A percentile compares a stretch with the other conserved stretches of the same genome.
Conservation (phyloP, 495 filamentous ascomycete genomes). For the Entonaema liquescens region DNA sequence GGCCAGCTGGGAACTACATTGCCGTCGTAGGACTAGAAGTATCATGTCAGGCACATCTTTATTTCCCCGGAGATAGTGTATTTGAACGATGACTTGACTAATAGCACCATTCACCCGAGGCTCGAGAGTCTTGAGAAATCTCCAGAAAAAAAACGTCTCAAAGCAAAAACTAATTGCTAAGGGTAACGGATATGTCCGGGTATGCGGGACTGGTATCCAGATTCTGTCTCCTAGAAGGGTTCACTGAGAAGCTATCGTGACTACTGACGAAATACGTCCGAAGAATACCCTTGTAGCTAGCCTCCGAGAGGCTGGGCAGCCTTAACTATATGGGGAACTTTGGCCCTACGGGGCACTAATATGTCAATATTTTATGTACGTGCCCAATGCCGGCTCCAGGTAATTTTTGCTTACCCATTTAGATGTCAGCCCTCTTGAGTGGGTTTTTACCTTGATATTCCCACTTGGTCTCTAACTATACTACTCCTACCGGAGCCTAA, state of each 20-base stretch:
- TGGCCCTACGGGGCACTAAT: constrained; percentile 1
- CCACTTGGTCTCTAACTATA: constrained; percentile 19
- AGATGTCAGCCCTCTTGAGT: constrained; percentile 7
- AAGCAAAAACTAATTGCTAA: constrained; percentile 1
- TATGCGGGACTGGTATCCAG: constrained; percentile 1
- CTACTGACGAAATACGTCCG: constrained; percentile 13
- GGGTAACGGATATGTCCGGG: constrained; percentile 10
- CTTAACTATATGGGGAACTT: constrained; percentile 9
- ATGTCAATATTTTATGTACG: constrained; percentile 17
- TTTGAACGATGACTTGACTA: background rate
- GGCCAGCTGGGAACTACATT: constrained; percentile 7
- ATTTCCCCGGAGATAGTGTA: background rate
- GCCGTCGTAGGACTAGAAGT: constrained; percentile 21
- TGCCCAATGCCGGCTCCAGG: constrained; percentile 18
- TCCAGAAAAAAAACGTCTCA: background rate
- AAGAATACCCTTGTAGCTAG: constrained; percentile 1
- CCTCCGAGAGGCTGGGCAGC: background rate
- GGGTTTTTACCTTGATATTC: constrained; percentile 18
- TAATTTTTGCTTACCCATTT: constrained; percentile 12
- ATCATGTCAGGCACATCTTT: constrained; percentile 14
- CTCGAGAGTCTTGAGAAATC: background rate
- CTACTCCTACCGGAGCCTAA: constrained; percentile 20
- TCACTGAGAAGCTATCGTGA: constrained; percentile 9
- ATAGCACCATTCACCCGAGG: constrained; percentile 1
- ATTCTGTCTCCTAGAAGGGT: constrained; percentile 7